Evolutionary conservation across 2,329 filamentous ascomycete species (phyloP).

Genomic region (Ophiostoma tasmaniense): DNA sequence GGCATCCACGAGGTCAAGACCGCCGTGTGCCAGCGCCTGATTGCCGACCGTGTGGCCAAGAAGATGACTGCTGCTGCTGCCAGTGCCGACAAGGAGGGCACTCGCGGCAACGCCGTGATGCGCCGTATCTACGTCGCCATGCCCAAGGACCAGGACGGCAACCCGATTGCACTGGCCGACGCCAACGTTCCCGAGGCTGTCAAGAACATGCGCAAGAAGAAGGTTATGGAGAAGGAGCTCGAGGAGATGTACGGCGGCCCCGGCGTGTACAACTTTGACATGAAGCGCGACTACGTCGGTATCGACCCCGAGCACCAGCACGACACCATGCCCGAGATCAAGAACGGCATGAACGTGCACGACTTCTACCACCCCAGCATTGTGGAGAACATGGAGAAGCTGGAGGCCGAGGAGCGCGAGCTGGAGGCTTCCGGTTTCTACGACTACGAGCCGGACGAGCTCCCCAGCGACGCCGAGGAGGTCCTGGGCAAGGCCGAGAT

Average conservation of each 20-base stretch:
- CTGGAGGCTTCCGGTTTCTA: constrained; percentile 90
- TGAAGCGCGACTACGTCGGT: constrained; percentile 80
- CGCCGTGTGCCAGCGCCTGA: constrained; percentile 81
- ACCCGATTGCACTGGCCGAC: constrained; percentile 50
- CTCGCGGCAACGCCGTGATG: constrained; percentile 81
- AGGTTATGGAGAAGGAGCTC: constrained; percentile 65
- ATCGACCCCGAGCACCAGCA: constrained; percentile 90
- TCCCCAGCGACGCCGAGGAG: constrained; percentile 72
- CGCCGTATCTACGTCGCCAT: constrained; percentile 94
- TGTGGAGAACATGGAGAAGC: constrained; percentile 77
- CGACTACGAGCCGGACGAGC: constrained; percentile 70
- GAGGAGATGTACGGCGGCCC: constrained; percentile 90
- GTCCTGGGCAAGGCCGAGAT: constrained; percentile 85
- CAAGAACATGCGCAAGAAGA: constrained; percentile 63
- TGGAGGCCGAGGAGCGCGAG: constrained; percentile 93
- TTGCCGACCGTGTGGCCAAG: constrained; percentile 87
- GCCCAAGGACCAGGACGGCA: constrained; percentile 36
- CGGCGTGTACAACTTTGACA: constrained; percentile 90
- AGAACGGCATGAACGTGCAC: constrained; percentile 94
- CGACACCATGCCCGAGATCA: constrained; percentile 88
- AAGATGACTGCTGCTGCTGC: constrained; percentile 90
- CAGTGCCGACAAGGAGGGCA: constrained; percentile 64
- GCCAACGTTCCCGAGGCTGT: constrained; percentile 81
- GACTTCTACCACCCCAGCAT: constrained; percentile 97
- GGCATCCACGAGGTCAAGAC: constrained; percentile 94